Evolutionary conservation across 2,329 filamentous ascomycete genomes (phyloP).

Genomic region (Colletotrichum neosansevieriae): DNA sequence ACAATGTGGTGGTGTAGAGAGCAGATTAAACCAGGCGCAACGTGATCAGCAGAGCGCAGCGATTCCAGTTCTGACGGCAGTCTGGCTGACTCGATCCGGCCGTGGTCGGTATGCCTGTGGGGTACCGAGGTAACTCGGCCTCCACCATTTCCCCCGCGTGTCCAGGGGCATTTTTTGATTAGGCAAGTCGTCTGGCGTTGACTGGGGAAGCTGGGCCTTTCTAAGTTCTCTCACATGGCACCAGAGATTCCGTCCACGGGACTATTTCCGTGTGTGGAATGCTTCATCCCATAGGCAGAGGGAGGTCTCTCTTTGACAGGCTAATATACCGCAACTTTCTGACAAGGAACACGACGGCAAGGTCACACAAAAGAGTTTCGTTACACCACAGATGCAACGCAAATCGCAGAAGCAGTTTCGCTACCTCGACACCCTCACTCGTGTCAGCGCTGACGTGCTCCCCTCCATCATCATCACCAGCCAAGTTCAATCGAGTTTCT

Average conservation of each 20-base stretch:
- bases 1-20: conserved; percentile 3
- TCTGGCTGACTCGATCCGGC: conserved; percentile 38
- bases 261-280: conserved; percentile 14
- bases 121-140: conserved; percentile 40
- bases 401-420: neutral
- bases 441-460: conserved; percentile 23
- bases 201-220: conserved; percentile 5
- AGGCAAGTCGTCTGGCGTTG: conserved; percentile 5
- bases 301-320: too few species aligned
- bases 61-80: conserved; percentile 24
- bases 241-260: conserved; percentile 30
- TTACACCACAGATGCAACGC: neutral
- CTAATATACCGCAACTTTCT: conserved; percentile 8
- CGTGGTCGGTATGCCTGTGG: conserved; percentile 17
- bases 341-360: conserved; percentile 7
- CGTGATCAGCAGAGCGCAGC: neutral
- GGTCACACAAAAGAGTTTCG: conserved; percentile 5
- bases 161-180: conserved; percentile 30
- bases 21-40: neutral
- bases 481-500: neutral
- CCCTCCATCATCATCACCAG: neutral
- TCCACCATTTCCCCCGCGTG: conserved; percentile 38
- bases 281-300: neutral
- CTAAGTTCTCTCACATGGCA: conserved; percentile 18
- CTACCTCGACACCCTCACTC: neutral